Base-by-base conservation (phyloP, 1,284 basidiomycete genomes). In the Coniophora puteana region DNA sequence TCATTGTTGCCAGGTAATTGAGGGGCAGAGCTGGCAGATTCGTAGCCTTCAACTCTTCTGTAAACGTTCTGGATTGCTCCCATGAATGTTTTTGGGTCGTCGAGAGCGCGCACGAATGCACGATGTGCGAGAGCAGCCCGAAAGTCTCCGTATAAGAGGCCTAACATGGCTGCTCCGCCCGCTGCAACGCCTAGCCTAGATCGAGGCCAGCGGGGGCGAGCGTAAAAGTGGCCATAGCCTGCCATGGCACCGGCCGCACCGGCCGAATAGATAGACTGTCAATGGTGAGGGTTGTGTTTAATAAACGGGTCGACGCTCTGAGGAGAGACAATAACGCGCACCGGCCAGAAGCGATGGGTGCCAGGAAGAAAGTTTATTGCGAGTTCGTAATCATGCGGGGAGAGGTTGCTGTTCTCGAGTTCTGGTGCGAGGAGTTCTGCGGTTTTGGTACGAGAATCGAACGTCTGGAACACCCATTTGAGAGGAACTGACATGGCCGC, bases 381-480 rank as follows among this genome's bases (percentile, higher is more conserved):
- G 12, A 70, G 57, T 3, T 76, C 64, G 55, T 72, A 83, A 64
- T 85, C 83, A 36, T 69, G 68, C 20, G 51, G 54, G 7, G 74
- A 68, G 40, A 86, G 62, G 42, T 68, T 65, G 14, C 75, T 77
- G 21, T 67, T 62, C 29, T 83, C 76, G 32, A 75, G 67, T 51
- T 84, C 76, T 32, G 80, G 80, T 8, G 66, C 61, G 27, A 85
- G 67, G 40, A 84, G 74, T 22, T 63, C 57, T 42, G 64, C 57
- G 1, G 68, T 54, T 18, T 51, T 53, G 38, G 55, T 51, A 39
- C 53, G 62, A 23, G 61, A 61, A 36, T 46, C 50, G 51, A 74
- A 75, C 4, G 62, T 67, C 33, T 50, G 45, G 44, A 65, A 63
- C 20, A 73, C 51, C 71, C 68, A 76, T 24, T 56, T 44, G 18